Evolutionary conservation across 2,329 filamentous ascomycete genomes (phyloP).

Genomic region (Aaosphaeria arxii): DNA sequence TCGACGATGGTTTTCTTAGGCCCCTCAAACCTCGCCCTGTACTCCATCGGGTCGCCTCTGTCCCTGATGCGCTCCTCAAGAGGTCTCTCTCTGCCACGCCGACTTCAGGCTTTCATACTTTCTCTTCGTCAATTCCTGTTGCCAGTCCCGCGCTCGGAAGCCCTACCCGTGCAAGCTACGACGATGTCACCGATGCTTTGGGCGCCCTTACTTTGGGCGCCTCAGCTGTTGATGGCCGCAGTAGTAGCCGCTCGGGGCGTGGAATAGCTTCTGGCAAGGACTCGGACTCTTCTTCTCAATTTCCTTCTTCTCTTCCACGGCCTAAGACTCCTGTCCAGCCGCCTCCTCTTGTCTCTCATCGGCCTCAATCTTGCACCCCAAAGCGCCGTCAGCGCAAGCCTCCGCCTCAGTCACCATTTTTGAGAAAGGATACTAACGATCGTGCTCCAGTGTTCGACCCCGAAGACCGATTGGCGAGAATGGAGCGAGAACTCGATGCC

Average conservation of each 20-base stretch:
- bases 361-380: conserved; percentile 6
- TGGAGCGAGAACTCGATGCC: conserved; percentile 69
- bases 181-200: conserved; percentile 21
- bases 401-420: conserved; percentile 49
- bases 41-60: conserved; percentile 14
- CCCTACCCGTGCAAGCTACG: conserved; percentile 27
- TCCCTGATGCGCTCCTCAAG: conserved; percentile 13
- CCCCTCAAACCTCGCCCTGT: conserved; percentile 27
- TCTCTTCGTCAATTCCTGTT: conserved; percentile 18
- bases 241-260: conserved; percentile 18
- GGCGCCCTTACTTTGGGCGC: conserved; percentile 22
- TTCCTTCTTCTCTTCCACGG: conserved; percentile 19
- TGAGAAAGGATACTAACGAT: conserved; percentile 73
- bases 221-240: conserved; percentile 13
- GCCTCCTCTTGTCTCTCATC: conserved; percentile 8
- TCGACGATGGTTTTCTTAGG: conserved; percentile 18
- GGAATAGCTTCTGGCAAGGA: conserved; percentile 27
- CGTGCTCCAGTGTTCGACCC: conserved; percentile 73
- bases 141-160: conserved; percentile 24
- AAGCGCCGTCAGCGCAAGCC: not conserved
- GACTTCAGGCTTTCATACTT: conserved; percentile 19
- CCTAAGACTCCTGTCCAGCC: conserved; percentile 19
- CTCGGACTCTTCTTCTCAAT: conserved; percentile 14
- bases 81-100: conserved; percentile 10
- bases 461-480: conserved; percentile 69